Evolutionary conservation across 2,329 filamentous ascomycete genomes (phyloP), one percentile per base, ranked within the genome.

Genomic region (Fusarium abutilonis): DNA sequence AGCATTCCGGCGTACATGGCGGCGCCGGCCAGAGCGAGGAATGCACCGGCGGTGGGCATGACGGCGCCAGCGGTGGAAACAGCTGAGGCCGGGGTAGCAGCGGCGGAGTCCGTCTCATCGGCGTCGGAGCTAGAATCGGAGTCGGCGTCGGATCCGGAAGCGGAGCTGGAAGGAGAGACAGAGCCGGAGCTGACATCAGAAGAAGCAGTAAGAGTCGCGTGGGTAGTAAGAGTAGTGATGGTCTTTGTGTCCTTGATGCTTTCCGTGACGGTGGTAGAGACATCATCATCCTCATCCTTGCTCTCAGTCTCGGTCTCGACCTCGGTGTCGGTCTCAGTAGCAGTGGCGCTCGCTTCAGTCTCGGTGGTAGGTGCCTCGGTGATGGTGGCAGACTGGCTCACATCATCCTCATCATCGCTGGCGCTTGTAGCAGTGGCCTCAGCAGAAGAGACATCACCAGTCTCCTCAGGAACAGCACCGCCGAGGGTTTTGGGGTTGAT

Each of bases 401-500:
- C 54, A 8, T 50, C 49, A 9, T 52, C n/a, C 36, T 28, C 13
- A 6, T 53, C 34, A 9, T 15, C 31, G 6, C 38, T 40, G 36
- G 10, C 23, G 23, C 46, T 52, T 3, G 38, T 52, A 13, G 50
- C 21, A 19, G 23, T 42, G 6, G 40, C 26, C 40, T 17, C 17
- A 15, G 49, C 40, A 7, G 51, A 34, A 26, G n/a, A 28, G 11
- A n/a, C 39, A 19, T 39, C 35, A 3, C 45, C 57, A 36, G 57
- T 60, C 44, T 59, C 51, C 9, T 49, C 48, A 14, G 31, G 41
- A 2, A 39, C 42, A 38, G 39, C 57, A 21, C 45, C 50, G 2
- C 57, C 66, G 17, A 68, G 52, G 19, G 73, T 75, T 68, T 69
- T 65, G 38, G 69, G 63, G 44, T 78, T 67, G 43, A 86, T 73